Conservation (phyloP, 1,139 yeast genomes). For the Petasospora rhodanensis region DNA sequence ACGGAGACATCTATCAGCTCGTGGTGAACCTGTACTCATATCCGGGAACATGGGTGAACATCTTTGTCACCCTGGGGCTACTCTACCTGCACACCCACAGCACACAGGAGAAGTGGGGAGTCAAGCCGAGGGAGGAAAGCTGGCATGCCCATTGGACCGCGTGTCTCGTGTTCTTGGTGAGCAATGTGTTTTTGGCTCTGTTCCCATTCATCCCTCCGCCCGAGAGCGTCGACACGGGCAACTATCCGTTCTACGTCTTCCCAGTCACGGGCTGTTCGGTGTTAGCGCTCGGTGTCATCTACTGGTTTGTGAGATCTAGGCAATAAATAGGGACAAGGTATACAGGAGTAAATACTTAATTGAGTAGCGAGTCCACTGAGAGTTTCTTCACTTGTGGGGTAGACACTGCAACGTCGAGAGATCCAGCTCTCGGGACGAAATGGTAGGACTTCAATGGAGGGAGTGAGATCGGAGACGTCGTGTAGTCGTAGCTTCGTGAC, state of each 20-base stretch:
- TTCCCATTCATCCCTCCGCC: conserved; percentile 57
- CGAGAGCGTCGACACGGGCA: conserved; percentile 25
- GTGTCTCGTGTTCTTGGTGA: conserved; percentile 38
- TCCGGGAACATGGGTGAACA: conserved; percentile 50
- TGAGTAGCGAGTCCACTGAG: conserved; percentile 19
- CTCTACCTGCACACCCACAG: conserved; percentile 36
- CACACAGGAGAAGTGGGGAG: conserved; percentile 33
- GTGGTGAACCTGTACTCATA: conserved; percentile 46
- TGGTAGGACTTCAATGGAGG: conserved; percentile 12
- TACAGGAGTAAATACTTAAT: no score
- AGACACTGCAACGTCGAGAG: background rate
- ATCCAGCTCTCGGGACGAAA: conserved; percentile 5
- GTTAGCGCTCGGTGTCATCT: conserved; percentile 42
- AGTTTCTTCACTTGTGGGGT: conserved; percentile 9
- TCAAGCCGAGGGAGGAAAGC: conserved; percentile 22
- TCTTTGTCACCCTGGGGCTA: conserved; percentile 39
- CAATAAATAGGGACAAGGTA: background rate
- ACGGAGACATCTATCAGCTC: conserved; percentile 44
- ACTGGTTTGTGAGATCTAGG: conserved; percentile 27
- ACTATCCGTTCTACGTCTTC: conserved; percentile 52
- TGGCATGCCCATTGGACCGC: conserved; percentile 24
- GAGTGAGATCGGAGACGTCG: conserved; percentile 1
- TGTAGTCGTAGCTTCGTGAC: no score
- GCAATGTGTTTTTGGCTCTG: conserved; percentile 49
- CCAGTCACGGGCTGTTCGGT: conserved; percentile 51